Percentiles rank a stretch among this genome's conserved stretches.
phyloP scores from a whole-genome alignment of 2,329 filamentous ascomycete genomes.

The Cryphonectria nitschkei region DNA sequence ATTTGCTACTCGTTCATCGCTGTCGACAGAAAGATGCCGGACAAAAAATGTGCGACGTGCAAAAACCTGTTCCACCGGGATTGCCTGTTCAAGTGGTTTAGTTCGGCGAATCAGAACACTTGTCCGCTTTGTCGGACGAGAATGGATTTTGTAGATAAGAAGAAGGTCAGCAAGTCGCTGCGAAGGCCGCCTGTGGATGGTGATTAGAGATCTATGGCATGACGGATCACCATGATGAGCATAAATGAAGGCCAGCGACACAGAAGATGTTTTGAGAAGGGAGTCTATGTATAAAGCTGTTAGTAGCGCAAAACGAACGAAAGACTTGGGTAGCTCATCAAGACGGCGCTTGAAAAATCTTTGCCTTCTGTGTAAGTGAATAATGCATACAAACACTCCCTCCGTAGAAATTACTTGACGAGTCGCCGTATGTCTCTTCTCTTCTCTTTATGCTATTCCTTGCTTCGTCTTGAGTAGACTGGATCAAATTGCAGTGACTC shows the following conservation, averaged over 20 bases:
- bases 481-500: too few species aligned
- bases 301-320: neutral
- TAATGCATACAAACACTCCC: too few species aligned
- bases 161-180: slow-evolving; percentile 21
- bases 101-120: slow-evolving; percentile 85
- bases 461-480: too few species aligned
- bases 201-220: neutral
- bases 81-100: slow-evolving; percentile 97
- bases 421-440: too few species aligned
- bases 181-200: slow-evolving; percentile 15
- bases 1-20: slow-evolving; percentile 97
- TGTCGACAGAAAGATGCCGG: slow-evolving; percentile 84
- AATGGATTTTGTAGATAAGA: slow-evolving; percentile 61
- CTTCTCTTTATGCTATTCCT: too few species aligned
- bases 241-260: neutral
- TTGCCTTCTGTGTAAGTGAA: neutral
- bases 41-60: slow-evolving; percentile 90
- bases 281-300: neutral
- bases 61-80: slow-evolving; percentile 89
- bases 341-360: neutral
- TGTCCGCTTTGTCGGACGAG: slow-evolving; percentile 92
- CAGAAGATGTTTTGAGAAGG: neutral
- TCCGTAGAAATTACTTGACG: too few species aligned
- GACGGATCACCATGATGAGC: neutral
- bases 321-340: neutral